A percentile compares a stretch with the other conserved stretches of the same genome.
Evolutionary conservation across 306 rosid species (phyloP).

Genomic region (Malus sylvestris): DNA sequence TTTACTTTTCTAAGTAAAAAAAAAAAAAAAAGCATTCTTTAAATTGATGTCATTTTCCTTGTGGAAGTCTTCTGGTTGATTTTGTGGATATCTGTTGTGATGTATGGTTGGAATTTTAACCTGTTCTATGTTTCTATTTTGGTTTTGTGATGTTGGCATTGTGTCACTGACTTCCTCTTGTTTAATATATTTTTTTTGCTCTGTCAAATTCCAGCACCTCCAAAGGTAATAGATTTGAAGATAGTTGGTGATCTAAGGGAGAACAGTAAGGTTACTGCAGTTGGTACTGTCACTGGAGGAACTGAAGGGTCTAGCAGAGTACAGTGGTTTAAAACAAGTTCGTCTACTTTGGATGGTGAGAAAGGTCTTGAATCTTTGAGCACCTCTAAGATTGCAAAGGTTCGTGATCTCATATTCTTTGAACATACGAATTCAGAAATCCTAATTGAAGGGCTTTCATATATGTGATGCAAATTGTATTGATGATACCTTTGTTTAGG

Average conservation of each 20-base stretch:
- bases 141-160: not conserved
- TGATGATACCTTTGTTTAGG: slow-evolving; percentile 41
- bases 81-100: not conserved
- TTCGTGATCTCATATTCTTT: slow-evolving; percentile 1
- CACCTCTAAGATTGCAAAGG: slow-evolving; percentile 85
- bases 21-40: not conserved
- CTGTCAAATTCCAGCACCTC: slow-evolving; percentile 73
- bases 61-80: not conserved
- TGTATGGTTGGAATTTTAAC: not conserved
- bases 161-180: slow-evolving; percentile 8
- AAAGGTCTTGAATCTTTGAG: slow-evolving; percentile 71
- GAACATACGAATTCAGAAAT: not conserved
- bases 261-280: slow-evolving; percentile 74
- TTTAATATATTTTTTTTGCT: slow-evolving; percentile 10
- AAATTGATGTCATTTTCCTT: not conserved
- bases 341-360: slow-evolving; percentile 50
- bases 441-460: not conserved
- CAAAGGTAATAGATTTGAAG: slow-evolving; percentile 63
- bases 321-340: slow-evolving; percentile 90
- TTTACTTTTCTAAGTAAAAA: not conserved
- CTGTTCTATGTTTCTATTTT: slow-evolving; percentile 3
- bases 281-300: slow-evolving; percentile 89
- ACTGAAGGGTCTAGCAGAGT: slow-evolving; percentile 90
- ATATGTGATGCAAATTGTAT: slow-evolving; percentile 8
- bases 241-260: slow-evolving; percentile 80